These are phyloP conservation scores for Coemansia sp. DNA, from an alignment of 371 early-diverging fungal genomes.

Conservation along the genomic window DNA sequence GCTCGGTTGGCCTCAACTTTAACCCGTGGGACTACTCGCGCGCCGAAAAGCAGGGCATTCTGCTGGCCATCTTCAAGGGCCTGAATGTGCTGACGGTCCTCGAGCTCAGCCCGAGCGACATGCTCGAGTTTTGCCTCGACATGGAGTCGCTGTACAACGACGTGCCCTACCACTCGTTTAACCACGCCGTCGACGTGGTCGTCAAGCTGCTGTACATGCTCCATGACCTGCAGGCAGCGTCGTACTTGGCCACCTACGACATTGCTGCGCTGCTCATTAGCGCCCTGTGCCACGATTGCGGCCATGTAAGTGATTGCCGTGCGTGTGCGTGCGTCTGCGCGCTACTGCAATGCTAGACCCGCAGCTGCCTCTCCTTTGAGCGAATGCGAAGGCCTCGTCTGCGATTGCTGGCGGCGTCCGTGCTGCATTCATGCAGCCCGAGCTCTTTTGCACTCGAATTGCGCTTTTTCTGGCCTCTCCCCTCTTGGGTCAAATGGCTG, in stretches of 20 bases:
- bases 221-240: constrained; percentile 59
- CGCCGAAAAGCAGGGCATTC: constrained; percentile 70
- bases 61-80: constrained; percentile 66
- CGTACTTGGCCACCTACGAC: constrained; percentile 67
- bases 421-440: not conserved
- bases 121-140: constrained; percentile 79
- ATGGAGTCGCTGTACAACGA: constrained; percentile 75
- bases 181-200: constrained; percentile 86
- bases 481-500: not conserved
- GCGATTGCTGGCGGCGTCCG: not conserved
- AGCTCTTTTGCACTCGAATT: not conserved
- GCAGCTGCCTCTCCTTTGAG: not conserved
- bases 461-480: constrained; percentile 6
- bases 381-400: not conserved
- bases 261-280: constrained; percentile 74
- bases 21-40: constrained; percentile 65
- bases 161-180: constrained; percentile 88
- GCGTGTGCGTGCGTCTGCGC: not conserved
- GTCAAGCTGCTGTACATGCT: constrained; percentile 77
- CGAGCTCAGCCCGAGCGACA: constrained; percentile 59
- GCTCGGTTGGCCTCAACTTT: constrained; percentile 56
- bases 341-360: not conserved
- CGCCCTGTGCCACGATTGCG: constrained; percentile 88
- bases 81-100: constrained; percentile 60
- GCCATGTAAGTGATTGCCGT: constrained; percentile 69